Evolutionary conservation across 2,329 filamentous ascomycete species (phyloP), one percentile per base, ranked within the genome.

Genomic region (Scortechinia acanthostroma): DNA sequence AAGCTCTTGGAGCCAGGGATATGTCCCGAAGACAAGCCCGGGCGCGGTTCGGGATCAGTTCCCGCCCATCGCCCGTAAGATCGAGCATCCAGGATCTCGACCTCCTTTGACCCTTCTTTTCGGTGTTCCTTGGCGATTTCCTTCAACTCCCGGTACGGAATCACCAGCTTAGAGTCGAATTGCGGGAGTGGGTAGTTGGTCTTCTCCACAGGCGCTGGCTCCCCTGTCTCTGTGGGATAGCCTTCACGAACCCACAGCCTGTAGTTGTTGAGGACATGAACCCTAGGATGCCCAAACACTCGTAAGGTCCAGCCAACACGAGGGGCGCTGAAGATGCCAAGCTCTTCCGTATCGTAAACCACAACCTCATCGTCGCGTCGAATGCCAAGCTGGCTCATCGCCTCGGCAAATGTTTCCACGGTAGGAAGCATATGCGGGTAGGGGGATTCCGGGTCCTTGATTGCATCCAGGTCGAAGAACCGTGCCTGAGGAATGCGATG

Each of bases 391-490:
- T 86, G 79, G 54, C 86, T 84, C 91, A 98, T 94, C 35, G 91
- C 88, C 45, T 83, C 77, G 40, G 88, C 87, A 59, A 98, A 97
- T 44, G 80, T 75, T 56, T 87, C 81, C 28, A 87, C 74, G 4
- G 77, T 83, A 2, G 93, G 93, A 2, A 98, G 79, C 93, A 98
- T 98, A 63, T 98, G 93, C 4, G 93, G 91, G 61, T 95, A 97
- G 1, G 88, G 86, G 46, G 86, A 95, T 54, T 81, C 80, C 52
- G 83, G 82, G 65, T 98, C 91, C 57, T 93, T 89, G 59, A 95
- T 78, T 55, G 82, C 88, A 65, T 98, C 93, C 45, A 98, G 76
- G 63, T 98, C 91, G 63, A 98, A 98, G 77, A 97, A 98, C 22
- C 90, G 86, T 1, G 93, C 86, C 57, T 84, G 83, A 19, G 91